Conservation (phyloP, 106 monocot species). For the Apostasia shenzhenica region DNA sequence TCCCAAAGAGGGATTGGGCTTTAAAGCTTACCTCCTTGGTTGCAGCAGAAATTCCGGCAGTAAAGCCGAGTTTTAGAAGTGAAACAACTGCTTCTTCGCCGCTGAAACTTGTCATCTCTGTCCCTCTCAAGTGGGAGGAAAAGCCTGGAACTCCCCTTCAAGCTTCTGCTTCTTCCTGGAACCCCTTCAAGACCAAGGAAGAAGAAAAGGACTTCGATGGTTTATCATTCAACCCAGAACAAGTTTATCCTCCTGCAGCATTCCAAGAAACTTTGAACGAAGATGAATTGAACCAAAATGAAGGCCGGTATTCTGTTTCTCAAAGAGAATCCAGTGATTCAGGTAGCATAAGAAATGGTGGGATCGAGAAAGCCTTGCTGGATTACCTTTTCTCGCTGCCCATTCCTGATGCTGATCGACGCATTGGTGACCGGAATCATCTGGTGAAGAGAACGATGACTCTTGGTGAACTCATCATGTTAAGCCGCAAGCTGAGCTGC, state of each 20-base stretch:
- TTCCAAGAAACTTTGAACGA: conserved; percentile 13
- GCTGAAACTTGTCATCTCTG: conserved; percentile 37
- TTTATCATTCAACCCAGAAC: background rate
- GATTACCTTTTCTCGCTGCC: conserved; percentile 39
- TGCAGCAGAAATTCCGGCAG: background rate
- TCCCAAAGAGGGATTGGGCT: conserved; percentile 41
- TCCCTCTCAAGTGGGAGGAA: conserved; percentile 71
- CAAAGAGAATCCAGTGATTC: conserved; percentile 35
- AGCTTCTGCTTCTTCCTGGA: background rate
- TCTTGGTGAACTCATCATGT: conserved; percentile 66
- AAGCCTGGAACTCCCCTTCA: conserved; percentile 48
- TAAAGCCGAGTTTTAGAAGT: background rate
- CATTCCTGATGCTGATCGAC: conserved; percentile 26
- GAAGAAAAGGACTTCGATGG: background rate
- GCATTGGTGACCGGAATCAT: background rate
- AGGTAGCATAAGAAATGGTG: conserved; percentile 12
- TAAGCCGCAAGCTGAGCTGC: conserved; percentile 60
- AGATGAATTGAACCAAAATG: conserved; percentile 19
- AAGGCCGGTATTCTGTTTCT: conserved; percentile 32
- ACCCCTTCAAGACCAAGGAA: conserved; percentile 16
- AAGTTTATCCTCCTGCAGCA: background rate
- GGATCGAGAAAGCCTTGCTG: conserved; percentile 14
- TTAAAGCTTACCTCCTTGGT: conserved; percentile 9
- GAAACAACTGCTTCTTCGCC: conserved; percentile 20
- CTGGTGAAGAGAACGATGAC: conserved; percentile 28